Evolutionary conservation across 306 rosid genomes (phyloP).

Genomic region (Cicer judaicum): DNA sequence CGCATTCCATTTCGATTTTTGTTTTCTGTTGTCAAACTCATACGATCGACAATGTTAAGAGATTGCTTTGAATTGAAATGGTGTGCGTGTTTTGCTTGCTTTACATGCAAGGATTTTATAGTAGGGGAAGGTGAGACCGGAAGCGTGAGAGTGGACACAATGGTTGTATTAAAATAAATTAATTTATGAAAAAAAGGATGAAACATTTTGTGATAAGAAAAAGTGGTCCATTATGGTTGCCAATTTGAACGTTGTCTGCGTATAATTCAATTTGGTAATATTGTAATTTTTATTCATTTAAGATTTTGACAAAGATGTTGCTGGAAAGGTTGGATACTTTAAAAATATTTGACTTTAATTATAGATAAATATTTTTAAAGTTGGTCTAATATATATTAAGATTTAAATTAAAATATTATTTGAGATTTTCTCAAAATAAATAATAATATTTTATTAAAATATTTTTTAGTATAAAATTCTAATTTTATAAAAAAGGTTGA

Average conservation of each 20-base stretch:
- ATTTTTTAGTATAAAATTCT: too few relatives aligned
- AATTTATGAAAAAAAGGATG: background rate
- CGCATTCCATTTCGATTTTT: conserved; percentile 26
- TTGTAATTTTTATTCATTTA: conserved; percentile 11
- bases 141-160: conserved; percentile 20
- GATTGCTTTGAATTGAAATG: background rate
- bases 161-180: conserved; percentile 5
- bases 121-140: background rate
- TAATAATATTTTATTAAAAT: too few relatives aligned
- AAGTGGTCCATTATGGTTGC: conserved; percentile 17
- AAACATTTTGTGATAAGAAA: background rate
- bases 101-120: conserved; percentile 36
- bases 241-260: conserved; percentile 2
- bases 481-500: too few relatives aligned
- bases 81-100: conserved; percentile 6
- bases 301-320: background rate
- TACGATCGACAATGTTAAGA: background rate
- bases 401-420: too few relatives aligned
- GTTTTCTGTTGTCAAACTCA: background rate
- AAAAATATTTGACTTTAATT: too few relatives aligned
- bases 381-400: too few relatives aligned
- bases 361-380: too few relatives aligned
- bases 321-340: too few relatives aligned
- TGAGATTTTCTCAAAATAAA: too few relatives aligned
- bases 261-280: background rate